Evolutionary conservation across 2,329 filamentous ascomycete species (phyloP).

Genomic region (Penicillium sp.): DNA sequence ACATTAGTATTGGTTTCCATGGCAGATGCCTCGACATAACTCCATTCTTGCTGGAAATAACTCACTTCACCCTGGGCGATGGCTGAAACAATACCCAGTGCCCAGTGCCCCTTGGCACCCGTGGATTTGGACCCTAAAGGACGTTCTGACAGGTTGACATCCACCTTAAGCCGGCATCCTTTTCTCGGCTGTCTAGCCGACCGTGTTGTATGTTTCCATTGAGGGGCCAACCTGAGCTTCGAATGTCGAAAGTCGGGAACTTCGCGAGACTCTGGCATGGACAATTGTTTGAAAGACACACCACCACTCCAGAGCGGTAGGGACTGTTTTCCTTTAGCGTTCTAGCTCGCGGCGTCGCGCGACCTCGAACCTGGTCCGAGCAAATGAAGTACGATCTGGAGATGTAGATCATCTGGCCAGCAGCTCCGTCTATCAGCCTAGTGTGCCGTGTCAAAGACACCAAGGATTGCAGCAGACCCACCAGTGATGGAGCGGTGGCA

Average conservation of each 20-base stretch:
- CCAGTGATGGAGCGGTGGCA: constrained; percentile 16
- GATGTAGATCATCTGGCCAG: constrained; percentile 11
- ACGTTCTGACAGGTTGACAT: constrained; percentile 3
- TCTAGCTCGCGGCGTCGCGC: constrained; percentile 4
- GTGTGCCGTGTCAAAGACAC: constrained; percentile 19
- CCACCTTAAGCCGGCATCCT: neutral
- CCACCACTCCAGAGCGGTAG: neutral
- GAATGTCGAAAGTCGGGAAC: neutral
- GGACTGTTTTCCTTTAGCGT: constrained; percentile 5
- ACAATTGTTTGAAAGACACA: neutral
- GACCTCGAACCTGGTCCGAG: constrained; percentile 2
- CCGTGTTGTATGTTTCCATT: neutral
- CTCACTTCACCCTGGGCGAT: neutral
- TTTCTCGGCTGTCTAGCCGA: neutral
- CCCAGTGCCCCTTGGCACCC: neutral
- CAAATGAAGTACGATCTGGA: constrained; percentile 15
- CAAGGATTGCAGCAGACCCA: constrained; percentile 16
- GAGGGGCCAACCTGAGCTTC: neutral
- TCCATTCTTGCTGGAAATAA: neutral
- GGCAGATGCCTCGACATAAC: neutral
- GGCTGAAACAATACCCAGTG: constrained; percentile 9
- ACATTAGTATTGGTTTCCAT: constrained; percentile 4
- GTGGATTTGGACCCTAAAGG: neutral
- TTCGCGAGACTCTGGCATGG: neutral
- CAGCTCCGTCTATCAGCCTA: constrained; percentile 11